phyloP scores from a whole-genome alignment of 208 protist species.

The Crithidia bombi region DNA sequence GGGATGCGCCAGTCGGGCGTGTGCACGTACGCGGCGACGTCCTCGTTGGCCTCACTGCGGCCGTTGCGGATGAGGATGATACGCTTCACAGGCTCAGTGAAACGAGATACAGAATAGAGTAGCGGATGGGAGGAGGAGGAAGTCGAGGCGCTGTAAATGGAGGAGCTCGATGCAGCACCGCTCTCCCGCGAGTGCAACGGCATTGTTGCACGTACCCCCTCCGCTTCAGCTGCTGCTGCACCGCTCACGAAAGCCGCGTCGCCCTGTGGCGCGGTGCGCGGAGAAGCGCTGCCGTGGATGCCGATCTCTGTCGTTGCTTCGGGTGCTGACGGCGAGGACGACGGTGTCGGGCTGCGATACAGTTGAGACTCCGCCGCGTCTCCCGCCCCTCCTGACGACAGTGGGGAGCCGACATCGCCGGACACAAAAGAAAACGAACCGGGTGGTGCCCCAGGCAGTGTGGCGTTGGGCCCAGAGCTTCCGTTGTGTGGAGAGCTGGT shows the following conservation, averaged over 20 bases:
- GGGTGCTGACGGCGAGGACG: background rate
- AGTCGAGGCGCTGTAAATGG: background rate
- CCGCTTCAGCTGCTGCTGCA: no score
- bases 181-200: no score
- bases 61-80: slow-evolving; percentile 91
- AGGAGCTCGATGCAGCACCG: background rate
- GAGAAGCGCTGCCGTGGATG: no score
- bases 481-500: no score
- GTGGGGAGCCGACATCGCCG: background rate
- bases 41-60: slow-evolving; percentile 73
- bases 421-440: background rate
- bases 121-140: slow-evolving; percentile 14
- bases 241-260: no score
- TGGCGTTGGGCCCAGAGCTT: background rate
- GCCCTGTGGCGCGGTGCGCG: no score
- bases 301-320: no score
- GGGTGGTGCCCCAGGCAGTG: background rate
- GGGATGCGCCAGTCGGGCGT: slow-evolving; percentile 92
- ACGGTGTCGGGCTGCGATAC: background rate
- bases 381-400: background rate
- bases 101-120: slow-evolving; percentile 34
- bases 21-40: slow-evolving; percentile 66
- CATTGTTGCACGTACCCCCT: no score
- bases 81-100: slow-evolving; percentile 86
- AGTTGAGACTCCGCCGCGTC: background rate